Evolutionary conservation across 208 protist species (phyloP), one percentile per base, ranked within the genome.

Genomic region (Wallacemonas sp.): DNA sequence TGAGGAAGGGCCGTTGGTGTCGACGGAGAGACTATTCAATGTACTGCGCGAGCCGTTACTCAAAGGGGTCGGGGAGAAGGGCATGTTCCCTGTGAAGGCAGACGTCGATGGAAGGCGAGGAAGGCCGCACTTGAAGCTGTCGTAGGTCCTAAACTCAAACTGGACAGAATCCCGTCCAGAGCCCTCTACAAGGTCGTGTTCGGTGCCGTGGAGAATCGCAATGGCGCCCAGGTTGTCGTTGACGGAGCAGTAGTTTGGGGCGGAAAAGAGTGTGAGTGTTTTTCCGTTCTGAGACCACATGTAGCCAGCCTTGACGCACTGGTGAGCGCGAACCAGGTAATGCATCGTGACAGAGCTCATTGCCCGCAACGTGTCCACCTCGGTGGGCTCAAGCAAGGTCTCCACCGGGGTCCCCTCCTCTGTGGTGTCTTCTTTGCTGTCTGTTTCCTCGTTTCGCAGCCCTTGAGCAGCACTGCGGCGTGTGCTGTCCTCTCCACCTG

Each of bases 301-400:
- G 55, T 91, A 96, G 4, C 97, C 97, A 9, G 93, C 86, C 59
- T 86, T 71, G 9, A 96, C 91, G 21, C 98, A 84, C 79, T 98
- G 95, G 62, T 98, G 97, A 0, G 94, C 91, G 8, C 95, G 80
- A 49, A 89, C 62, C 34, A 99, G 82, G 56, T 96, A 91, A 63
- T 99, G 98, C 28, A 99, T 56, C 28, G 53, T 56, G 2, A 33
- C 28, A 38, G 39, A 26, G 2, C 41, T 62, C 69, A 80, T 77
- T 4, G 42, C 46, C 8, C 46, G 53, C 2, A 51, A 47, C 2
- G 22, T 17, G 24, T 69, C 58, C 41, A 31, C 3, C 46, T 36
- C 41, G 33, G 61, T 17, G 46, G 27, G 19, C 4, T 24, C 36
- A 34, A 33, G 26, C 28, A 24, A 14, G 19, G 26, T 27, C 21